A percentile compares a stretch with the other conserved stretches of the same genome.
phyloP scores from a whole-genome alignment of 2,329 filamentous ascomycete genomes.

The Dendrostoma leiphaemia region DNA sequence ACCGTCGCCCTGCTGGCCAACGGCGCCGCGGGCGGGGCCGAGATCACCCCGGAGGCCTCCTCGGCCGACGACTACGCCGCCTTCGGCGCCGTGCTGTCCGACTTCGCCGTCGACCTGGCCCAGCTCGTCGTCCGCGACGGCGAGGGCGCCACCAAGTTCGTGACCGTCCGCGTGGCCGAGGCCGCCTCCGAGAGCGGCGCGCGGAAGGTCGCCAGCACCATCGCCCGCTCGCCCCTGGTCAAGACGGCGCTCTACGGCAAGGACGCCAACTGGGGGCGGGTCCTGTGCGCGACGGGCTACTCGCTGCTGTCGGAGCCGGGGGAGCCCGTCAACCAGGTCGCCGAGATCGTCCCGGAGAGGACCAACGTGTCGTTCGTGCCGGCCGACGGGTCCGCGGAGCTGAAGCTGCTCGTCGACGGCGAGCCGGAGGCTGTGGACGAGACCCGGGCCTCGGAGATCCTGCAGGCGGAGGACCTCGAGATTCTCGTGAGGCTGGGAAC shows the following conservation, averaged over 20 bases:
- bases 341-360: conserved; percentile 63
- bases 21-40: conserved; percentile 76
- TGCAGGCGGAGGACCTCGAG: conserved; percentile 76
- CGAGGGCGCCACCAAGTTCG: conserved; percentile 97
- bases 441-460: conserved; percentile 70
- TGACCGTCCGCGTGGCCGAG: conserved; percentile 82
- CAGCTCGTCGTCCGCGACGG: conserved; percentile 94
- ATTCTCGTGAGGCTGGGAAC: conserved; percentile 74
- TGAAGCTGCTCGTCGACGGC: conserved; percentile 74
- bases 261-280: conserved; percentile 98
- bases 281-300: conserved; percentile 92
- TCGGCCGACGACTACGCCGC: conserved; percentile 66
- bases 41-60: conserved; percentile 53
- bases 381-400: conserved; percentile 70
- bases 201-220: conserved; percentile 78
- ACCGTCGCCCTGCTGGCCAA: conserved; percentile 94
- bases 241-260: conserved; percentile 97
- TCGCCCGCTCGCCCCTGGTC: conserved; percentile 88
- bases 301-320: conserved; percentile 60
- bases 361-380: conserved; percentile 80
- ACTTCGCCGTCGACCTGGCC: conserved; percentile 79
- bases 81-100: conserved; percentile 69
- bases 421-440: conserved; percentile 81
- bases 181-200: conserved; percentile 68
- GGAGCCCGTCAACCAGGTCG: conserved; percentile 55